Percentiles rank a stretch among this genome's conserved stretches.
These are phyloP conservation scores for Ambrosia trifida DNA, from an alignment of 129 eudicot genomes.

Conservation along the genomic window DNA sequence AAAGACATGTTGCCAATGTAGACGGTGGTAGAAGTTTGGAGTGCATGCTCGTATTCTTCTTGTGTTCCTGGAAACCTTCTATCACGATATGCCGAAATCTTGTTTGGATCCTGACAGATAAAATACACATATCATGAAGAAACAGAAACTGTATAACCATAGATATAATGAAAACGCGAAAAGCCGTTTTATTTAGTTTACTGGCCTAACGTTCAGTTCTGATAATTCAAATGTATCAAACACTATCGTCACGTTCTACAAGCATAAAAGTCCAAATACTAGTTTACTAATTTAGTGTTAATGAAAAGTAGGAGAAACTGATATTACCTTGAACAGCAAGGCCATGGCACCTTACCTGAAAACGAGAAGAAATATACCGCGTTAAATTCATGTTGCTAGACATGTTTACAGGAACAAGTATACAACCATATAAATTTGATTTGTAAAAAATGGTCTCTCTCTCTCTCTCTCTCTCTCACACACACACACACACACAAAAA, in stretches of 20 bases:
- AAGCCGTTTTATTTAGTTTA: neutral
- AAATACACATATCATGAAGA: conserved; percentile 16
- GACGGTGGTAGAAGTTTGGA: conserved; percentile 70
- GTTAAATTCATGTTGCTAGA: conserved; percentile 13
- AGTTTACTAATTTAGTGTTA: neutral
- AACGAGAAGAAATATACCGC: conserved; percentile 8
- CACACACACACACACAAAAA: too few species aligned
- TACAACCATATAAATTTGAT: too few species aligned
- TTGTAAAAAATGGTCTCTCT: neutral
- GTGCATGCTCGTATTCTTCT: conserved; percentile 92
- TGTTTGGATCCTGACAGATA: conserved; percentile 65
- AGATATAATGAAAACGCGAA: conserved; percentile 1
- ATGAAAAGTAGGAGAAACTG: neutral
- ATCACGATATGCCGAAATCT: conserved; percentile 91
- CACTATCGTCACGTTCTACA: neutral
- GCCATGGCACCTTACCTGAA: conserved; percentile 42
- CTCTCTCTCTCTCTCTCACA: too few species aligned
- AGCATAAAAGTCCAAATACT: neutral
- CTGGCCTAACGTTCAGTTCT: neutral
- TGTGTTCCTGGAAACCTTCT: conserved; percentile 93
- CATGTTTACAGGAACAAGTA: conserved; percentile 9
- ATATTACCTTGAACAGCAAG: conserved; percentile 42
- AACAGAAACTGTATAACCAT: neutral
- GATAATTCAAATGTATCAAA: neutral
- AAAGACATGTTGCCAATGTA: conserved; percentile 96